Evolutionary conservation across 345 rosid genomes (phyloP), one percentile per base, ranked within the genome.

Genomic region (Laguncularia racemosa): DNA sequence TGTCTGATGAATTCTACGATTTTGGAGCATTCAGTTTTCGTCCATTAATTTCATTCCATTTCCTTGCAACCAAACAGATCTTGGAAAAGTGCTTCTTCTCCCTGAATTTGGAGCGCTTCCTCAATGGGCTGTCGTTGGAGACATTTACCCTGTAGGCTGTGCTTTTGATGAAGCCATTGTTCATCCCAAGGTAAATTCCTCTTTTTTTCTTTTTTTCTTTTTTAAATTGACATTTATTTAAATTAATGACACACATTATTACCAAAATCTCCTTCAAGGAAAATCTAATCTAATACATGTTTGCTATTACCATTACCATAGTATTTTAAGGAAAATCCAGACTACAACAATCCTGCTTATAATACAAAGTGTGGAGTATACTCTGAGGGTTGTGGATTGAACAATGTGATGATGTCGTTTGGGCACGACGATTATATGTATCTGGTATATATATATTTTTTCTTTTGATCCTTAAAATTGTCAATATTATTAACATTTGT

Each of bases 121-220:
- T 58, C 97, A 91, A 44, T 91, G 97, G 96, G 97, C 95, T 61
- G 91, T 84, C 33, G 95, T 88, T 23, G 97, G 95, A 81, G 55
- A 92, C 68, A 91, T 90, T 0, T 88, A 43, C 66, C 96, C 98
- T 0, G 85, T 88, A 53, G 96, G 92, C 12, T 91, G 98, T 58
- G 88, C 84, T 7, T 91, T 85, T 50, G 92, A 88, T 19, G 68
- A 82, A 46, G 79, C 95, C 48, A 72, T 84, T 48, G 86, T 88
- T 66, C 95, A 23, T 4, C 3, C 2, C 26, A 23, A 57, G 60
- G 60, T 57, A 15, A 19, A 19, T 18, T 17, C 43, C 11, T 33
- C n/a, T n/a, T n/a, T n/a, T n/a, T n/a, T n/a, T n/a, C n/a, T n/a
- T n/a, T n/a, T n/a, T n/a, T n/a, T 33, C 40, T 33, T 33, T 4